Evolutionary conservation across 2,329 filamentous ascomycete species (phyloP).

Genomic region (Gnomoniopsis smithogilvyi): DNA sequence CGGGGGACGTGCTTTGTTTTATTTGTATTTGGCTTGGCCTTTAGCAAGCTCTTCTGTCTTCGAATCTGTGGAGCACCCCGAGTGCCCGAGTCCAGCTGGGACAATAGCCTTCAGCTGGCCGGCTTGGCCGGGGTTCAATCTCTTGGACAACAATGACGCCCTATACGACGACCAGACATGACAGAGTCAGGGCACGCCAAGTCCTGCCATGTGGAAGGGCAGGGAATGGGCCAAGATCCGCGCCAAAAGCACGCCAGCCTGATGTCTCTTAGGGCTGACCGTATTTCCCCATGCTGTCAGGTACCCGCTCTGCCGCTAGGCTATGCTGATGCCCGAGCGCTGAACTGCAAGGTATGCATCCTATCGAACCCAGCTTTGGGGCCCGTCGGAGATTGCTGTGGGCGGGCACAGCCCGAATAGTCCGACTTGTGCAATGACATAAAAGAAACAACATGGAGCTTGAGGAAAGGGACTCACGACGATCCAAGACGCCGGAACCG

Average conservation of each 20-base stretch:
- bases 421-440: background rate
- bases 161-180: background rate
- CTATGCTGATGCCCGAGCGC: slow-evolving; percentile 11
- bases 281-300: slow-evolving; percentile 4
- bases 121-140: slow-evolving; percentile 15
- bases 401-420: background rate
- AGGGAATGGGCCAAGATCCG: slow-evolving; percentile 8
- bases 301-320: slow-evolving; percentile 14
- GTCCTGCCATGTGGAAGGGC: slow-evolving; percentile 9
- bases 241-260: slow-evolving; percentile 6
- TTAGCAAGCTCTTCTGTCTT: background rate
- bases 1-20: slow-evolving; percentile 6
- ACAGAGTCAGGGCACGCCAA: slow-evolving; percentile 11
- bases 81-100: slow-evolving; percentile 9
- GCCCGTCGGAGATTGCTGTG: slow-evolving; percentile 4
- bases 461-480: slow-evolving; percentile 11
- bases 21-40: background rate
- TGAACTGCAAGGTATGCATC: slow-evolving; percentile 10
- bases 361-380: background rate
- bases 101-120: slow-evolving; percentile 12
- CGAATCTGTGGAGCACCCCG: background rate
- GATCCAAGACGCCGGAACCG: slow-evolving; percentile 10
- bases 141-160: slow-evolving; percentile 11
- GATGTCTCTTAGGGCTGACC: slow-evolving; percentile 11
- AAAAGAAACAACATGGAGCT: background rate